These are phyloP conservation scores for Chrysanthemum seticuspe DNA, from an alignment of 129 eudicot species.

Conservation along the genomic window DNA sequence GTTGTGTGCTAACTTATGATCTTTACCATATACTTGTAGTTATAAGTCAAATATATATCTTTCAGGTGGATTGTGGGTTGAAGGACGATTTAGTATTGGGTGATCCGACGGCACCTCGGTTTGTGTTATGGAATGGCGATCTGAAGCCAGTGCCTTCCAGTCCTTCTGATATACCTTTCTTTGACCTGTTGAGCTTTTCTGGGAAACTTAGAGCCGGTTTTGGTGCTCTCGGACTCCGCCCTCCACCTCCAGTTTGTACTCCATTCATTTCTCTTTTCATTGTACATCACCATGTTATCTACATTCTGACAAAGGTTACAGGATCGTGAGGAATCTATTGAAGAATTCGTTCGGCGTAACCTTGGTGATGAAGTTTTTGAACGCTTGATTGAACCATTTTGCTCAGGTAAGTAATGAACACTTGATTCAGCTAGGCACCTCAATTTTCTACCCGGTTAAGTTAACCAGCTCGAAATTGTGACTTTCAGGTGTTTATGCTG, in stretches of 20 bases:
- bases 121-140: constrained; percentile 80
- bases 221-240: constrained; percentile 92
- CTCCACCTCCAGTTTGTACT: constrained; percentile 78
- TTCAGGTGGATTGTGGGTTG: constrained; percentile 82
- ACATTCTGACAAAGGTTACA: constrained; percentile 56
- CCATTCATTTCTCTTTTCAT: constrained; percentile 15
- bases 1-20: neutral
- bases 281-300: constrained; percentile 19
- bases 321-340: constrained; percentile 92
- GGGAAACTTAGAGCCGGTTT: constrained; percentile 97
- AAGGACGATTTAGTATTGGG: constrained; percentile 90
- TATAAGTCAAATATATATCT: neutral
- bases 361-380: constrained; percentile 94
- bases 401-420: constrained; percentile 60
- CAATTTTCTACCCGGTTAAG: constrained; percentile 8
- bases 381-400: constrained; percentile 94
- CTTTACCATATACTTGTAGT: neutral
- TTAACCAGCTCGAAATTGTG: neutral
- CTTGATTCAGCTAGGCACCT: neutral
- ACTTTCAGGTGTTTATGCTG: constrained; percentile 90
- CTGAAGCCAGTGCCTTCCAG: constrained; percentile 88
- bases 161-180: constrained; percentile 77
- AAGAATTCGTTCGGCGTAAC: constrained; percentile 94
- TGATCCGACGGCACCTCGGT: constrained; percentile 91
- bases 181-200: constrained; percentile 81